Evolutionary conservation across 2,329 filamentous ascomycete genomes (phyloP).

Genomic region (Fragosphaeria purpurea): DNA sequence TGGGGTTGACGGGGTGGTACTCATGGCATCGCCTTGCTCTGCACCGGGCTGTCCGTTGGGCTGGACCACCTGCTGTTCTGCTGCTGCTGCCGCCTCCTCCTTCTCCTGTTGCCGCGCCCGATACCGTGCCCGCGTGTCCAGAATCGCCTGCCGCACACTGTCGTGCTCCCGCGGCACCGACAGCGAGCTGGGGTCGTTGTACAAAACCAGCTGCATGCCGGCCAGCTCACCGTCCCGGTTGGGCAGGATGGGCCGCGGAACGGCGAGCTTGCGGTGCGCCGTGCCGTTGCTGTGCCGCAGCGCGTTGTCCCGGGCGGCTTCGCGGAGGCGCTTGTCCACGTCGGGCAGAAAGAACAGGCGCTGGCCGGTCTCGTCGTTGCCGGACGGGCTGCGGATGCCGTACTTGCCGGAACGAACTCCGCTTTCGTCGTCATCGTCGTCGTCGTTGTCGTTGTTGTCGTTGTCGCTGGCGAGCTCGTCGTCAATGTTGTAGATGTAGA

Average conservation of each 20-base stretch:
- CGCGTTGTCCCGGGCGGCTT: conserved; percentile 16
- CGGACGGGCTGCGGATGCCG: background rate
- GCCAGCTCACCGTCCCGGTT: conserved; percentile 44
- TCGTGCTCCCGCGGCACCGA: conserved; percentile 66
- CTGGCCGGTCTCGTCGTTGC: background rate
- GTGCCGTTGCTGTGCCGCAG: background rate
- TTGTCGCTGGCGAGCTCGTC: conserved; percentile 56
- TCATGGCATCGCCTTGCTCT: background rate
- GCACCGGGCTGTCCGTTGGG: too few relatives aligned
- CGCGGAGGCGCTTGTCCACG: conserved; percentile 69
- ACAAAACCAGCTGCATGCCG: conserved; percentile 70
- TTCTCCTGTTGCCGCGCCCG: conserved; percentile 46
- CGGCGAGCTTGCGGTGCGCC: conserved; percentile 26
- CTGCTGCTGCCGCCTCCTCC: conserved; percentile 16
- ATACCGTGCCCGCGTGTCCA: conserved; percentile 63
- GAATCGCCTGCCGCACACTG: conserved; percentile 70
- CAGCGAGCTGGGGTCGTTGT: conserved; percentile 67
- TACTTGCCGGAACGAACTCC: background rate
- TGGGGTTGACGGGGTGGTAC: background rate
- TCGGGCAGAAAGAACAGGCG: conserved; percentile 69
- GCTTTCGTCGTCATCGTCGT: conserved; percentile 56
- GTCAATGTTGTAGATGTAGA: conserved; percentile 87
- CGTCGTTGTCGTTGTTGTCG: conserved; percentile 85
- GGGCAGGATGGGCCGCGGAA: conserved; percentile 43
- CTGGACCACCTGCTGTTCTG: conserved; percentile 1